Evolutionary conservation across 208 protist genomes (phyloP).

Genomic region (Polymyxa betae): DNA sequence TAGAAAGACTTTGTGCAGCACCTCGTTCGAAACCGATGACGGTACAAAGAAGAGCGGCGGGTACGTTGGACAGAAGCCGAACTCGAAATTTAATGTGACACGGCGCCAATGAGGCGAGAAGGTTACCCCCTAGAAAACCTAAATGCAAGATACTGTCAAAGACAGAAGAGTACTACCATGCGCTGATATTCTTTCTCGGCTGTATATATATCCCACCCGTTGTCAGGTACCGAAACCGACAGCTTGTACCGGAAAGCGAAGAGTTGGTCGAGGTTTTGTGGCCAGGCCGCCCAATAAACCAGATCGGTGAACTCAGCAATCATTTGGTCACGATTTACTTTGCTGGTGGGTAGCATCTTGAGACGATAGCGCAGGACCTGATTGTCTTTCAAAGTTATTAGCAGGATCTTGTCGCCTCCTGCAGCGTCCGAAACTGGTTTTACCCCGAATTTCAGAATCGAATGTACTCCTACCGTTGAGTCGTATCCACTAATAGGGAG

Average conservation of each 20-base stretch:
- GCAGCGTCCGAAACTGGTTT: neutral
- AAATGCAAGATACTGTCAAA: no score
- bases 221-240: neutral
- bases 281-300: neutral
- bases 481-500: neutral
- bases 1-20: conserved; percentile 59
- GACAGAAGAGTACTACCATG: neutral
- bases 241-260: conserved; percentile 45
- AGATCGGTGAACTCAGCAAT: neutral
- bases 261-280: neutral
- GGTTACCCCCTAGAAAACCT: neutral
- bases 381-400: neutral
- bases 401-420: conserved; percentile 3
- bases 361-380: conserved; percentile 41
- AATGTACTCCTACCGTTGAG: neutral
- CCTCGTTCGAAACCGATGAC: conserved; percentile 63
- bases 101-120: conserved; percentile 66
- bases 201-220: neutral
- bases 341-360: neutral
- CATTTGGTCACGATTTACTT: conserved; percentile 1
- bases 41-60: conserved; percentile 73
- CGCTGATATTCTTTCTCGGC: neutral
- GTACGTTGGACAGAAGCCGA: conserved; percentile 71
- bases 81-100: conserved; percentile 71
- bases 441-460: neutral